Conservation (phyloP, 2,329 filamentous ascomycete genomes). For the Arthrobotrys sphaeroides region DNA sequence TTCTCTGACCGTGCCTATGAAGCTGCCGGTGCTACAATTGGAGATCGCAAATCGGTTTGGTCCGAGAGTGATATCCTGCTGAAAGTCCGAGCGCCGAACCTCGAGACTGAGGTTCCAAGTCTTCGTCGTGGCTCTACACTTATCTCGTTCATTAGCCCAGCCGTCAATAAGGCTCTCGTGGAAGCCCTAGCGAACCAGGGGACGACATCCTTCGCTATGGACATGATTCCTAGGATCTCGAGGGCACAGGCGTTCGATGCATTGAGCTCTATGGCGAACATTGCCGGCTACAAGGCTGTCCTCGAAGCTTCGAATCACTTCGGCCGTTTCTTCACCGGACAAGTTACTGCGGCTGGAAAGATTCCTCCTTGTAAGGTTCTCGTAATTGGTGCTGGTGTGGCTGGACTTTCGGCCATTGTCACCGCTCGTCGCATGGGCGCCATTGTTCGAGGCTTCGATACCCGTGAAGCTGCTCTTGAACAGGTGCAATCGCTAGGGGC, state of each 20-base stretch:
- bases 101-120: conserved; percentile 73
- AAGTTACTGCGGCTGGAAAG: conserved; percentile 84
- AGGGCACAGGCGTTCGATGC: conserved; percentile 70
- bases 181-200: conserved; percentile 75
- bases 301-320: conserved; percentile 90
- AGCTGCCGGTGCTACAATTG: conserved; percentile 79
- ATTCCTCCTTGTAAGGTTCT: conserved; percentile 90
- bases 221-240: conserved; percentile 89
- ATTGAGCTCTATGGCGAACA: conserved; percentile 87
- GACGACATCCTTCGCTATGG: conserved; percentile 86
- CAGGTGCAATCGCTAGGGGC: conserved; percentile 90
- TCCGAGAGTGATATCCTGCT: conserved; percentile 78
- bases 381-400: conserved; percentile 89
- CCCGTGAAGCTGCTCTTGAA: conserved; percentile 84
- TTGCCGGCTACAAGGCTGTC: conserved; percentile 91
- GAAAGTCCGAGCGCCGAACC: conserved; percentile 80
- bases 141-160: conserved; percentile 83
- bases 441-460: conserved; percentile 90
- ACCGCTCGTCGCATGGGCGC: conserved; percentile 84
- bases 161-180: conserved; percentile 79
- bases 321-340: conserved; percentile 85
- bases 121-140: conserved; percentile 77
- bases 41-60: conserved; percentile 76
- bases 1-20: conserved; percentile 81
- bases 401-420: conserved; percentile 86